Evolutionary conservation across 441 rosid genomes (phyloP), one percentile per base, ranked within the genome.

Genomic region (Kokia cookei): DNA sequence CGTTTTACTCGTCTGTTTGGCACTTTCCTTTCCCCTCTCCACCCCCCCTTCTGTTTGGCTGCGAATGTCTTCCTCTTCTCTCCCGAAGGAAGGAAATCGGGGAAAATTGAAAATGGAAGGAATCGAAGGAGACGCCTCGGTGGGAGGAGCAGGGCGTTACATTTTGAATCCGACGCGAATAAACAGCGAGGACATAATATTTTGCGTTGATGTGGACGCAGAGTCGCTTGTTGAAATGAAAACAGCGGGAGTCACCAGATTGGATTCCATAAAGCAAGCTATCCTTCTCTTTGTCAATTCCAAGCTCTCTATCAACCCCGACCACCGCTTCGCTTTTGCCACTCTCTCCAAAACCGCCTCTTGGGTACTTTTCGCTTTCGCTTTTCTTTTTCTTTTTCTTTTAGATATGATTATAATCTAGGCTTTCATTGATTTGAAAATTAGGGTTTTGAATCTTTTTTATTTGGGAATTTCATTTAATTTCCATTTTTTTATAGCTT

Each of bases 321-420:
- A 95, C 69, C 98, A 95, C 80, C 99, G 99, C 48, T 95, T 95
- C 77, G 99, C 95, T 78, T 91, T 93, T 71, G 84, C 91, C 67
- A 85, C 91, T 14, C 93, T 95, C 66, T 73, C 93, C 65, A 93
- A 88, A 81, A 85, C 97, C 60, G 88, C 87, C 53, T 79, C 97
- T 71, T 94, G 96, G 98, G 99, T 94, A 85, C 50, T 51, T 58
- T 47, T 62, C 11, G 0, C 22, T 53, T 51, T 65, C 60, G 27
- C 17, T 27, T 9, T 13, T 4, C 58, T 27, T 69, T n/a, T 60
- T 54, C 19, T 5, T 2, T 26, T 26, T 32, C 37, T 32, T 22
- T 14, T 62, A 2, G 24, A 2, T 54, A 32, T 75, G 14, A 48
- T 17, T 7, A 17, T 12, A 7, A n/a, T 74, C 27, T 69, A 15